Conservation (phyloP, 495 filamentous ascomycete genomes). For the Penicillium lagena region DNA sequence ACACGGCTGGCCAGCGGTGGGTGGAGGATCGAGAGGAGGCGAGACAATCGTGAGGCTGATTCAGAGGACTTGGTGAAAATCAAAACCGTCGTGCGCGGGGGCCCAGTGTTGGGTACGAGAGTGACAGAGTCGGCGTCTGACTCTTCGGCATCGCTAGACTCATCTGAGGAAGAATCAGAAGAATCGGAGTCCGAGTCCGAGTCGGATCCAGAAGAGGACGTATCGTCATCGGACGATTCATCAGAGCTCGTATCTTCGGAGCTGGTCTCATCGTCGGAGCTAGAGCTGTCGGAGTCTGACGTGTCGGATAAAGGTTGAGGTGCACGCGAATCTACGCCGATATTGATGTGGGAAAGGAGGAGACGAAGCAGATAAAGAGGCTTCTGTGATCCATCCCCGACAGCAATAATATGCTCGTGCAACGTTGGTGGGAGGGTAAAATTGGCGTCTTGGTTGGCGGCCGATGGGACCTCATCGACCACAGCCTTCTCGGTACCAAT, state of each 20-base stretch:
- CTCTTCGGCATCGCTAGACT: conserved; percentile 13
- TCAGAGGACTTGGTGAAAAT: conserved; percentile 90
- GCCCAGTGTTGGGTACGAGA: background rate
- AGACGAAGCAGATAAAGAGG: conserved; percentile 67
- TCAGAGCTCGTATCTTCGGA: conserved; percentile 27
- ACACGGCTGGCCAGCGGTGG: conserved; percentile 51
- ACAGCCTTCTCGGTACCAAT: conserved; percentile 49
- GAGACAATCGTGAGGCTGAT: conserved; percentile 69
- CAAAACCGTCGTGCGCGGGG: conserved; percentile 41
- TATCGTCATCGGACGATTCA: conserved; percentile 22
- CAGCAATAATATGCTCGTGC: conserved; percentile 65
- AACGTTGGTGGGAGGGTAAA: conserved; percentile 64
- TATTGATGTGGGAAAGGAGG: conserved; percentile 28
- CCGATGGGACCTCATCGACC: conserved; percentile 16
- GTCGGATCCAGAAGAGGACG: conserved; percentile 16
- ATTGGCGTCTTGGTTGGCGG: conserved; percentile 22
- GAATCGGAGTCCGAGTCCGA: conserved; percentile 25
- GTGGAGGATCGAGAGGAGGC: conserved; percentile 63
- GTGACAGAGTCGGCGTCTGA: conserved; percentile 10
- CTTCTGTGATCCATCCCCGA: conserved; percentile 71
- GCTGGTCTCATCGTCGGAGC: conserved; percentile 19
- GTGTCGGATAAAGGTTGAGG: conserved; percentile 6
- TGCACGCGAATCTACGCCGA: conserved; percentile 9
- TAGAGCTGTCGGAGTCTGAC: conserved; percentile 23
- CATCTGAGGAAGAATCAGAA: conserved; percentile 12